Evolutionary conservation across 75 land plant genomes (phyloP).

Genomic region (Larix kaempferi): DNA sequence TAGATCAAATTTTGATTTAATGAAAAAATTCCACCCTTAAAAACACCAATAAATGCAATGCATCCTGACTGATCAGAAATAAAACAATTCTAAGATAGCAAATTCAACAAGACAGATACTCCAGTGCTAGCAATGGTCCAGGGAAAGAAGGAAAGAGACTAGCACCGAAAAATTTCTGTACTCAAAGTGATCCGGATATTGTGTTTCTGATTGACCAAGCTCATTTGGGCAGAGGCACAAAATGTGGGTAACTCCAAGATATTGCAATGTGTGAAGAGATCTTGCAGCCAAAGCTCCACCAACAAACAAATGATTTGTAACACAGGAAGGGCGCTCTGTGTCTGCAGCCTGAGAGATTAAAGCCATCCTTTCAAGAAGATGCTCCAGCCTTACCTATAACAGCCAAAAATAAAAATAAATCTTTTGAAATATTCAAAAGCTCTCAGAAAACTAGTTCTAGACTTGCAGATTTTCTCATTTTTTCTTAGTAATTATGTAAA

Average conservation of each 20-base stretch:
- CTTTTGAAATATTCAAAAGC: slow-evolving; percentile 2
- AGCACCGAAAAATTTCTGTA: slow-evolving; percentile 70
- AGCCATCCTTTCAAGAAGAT: slow-evolving; percentile 86
- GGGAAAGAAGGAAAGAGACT: not conserved
- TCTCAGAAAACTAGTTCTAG: not conserved
- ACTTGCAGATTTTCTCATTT: not conserved
- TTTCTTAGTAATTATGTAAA: not conserved
- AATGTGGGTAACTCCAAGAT: slow-evolving; percentile 85
- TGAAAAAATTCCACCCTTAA: not conserved
- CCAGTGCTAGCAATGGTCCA: not conserved
- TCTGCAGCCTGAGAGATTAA: slow-evolving; percentile 85
- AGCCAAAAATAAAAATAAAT: not conserved
- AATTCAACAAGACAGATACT: not conserved
- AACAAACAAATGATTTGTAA: slow-evolving; percentile 61
- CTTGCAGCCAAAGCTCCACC: slow-evolving; percentile 96
- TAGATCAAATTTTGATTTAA: not conserved
- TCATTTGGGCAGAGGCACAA: slow-evolving; percentile 93
- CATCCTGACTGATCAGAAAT: not conserved
- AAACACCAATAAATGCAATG: too few relatives aligned
- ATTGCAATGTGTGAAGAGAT: slow-evolving; percentile 76
- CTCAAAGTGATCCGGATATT: slow-evolving; percentile 61
- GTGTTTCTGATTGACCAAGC: slow-evolving; percentile 74
- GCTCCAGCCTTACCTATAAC: slow-evolving; percentile 88
- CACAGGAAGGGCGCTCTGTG: slow-evolving; percentile 79
- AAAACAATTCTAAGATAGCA: not conserved